Conservation (phyloP, 768 basidiomycete species). For the Boletus pseudo-olivaceus region DNA sequence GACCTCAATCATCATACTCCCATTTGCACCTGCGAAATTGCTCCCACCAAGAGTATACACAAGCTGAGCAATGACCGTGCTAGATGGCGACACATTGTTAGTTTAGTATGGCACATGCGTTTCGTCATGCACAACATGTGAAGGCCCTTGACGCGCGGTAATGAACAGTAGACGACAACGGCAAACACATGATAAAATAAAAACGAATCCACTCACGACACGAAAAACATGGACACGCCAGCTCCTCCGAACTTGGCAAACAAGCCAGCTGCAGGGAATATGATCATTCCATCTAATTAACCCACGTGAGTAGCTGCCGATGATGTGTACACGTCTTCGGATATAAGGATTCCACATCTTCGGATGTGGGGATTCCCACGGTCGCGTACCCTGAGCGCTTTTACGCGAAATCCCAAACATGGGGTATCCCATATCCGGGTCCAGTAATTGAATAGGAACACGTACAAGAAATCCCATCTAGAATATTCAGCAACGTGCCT, state of each 20-base stretch:
- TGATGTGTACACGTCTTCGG: neutral
- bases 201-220: constrained; percentile 49
- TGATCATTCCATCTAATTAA: constrained; percentile 83
- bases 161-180: constrained; percentile 2
- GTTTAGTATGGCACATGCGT: neutral
- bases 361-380: neutral
- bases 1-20: constrained; percentile 98
- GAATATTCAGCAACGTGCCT: constrained; percentile 80
- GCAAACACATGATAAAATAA: neutral
- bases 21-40: constrained; percentile 85
- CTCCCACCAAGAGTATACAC: constrained; percentile 85
- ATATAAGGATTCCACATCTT: neutral
- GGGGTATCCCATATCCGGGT: neutral
- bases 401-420: constrained; percentile 6
- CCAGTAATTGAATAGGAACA: constrained; percentile 11
- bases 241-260: constrained; percentile 80
- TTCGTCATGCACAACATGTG: neutral
- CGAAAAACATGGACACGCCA: constrained; percentile 95
- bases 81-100: constrained; percentile 23
- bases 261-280: constrained; percentile 81
- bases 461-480: constrained; percentile 92
- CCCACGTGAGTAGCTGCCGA: constrained; percentile 1
- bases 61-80: constrained; percentile 76
- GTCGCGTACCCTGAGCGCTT: neutral
- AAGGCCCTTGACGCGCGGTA: neutral